phyloP scores from a whole-genome alignment of 2,329 filamentous ascomycete genomes.

The Bipolaris sorokiniana region DNA sequence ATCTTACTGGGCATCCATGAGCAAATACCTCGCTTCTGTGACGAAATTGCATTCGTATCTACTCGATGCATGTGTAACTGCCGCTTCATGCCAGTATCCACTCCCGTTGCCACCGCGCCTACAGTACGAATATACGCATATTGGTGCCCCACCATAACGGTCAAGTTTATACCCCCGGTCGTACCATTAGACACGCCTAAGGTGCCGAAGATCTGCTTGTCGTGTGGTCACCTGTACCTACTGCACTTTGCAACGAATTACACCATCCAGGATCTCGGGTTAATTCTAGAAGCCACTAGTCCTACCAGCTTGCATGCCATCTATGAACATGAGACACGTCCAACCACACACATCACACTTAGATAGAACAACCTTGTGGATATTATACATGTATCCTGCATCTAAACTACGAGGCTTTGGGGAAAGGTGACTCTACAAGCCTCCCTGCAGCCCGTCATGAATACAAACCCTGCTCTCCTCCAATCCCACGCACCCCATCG shows the following conservation, averaged over 20 bases:
- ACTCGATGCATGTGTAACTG: neutral
- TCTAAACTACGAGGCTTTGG: conserved; percentile 30
- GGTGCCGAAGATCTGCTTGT: conserved; percentile 3
- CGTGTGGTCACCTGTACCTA: conserved; percentile 6
- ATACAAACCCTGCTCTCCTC: conserved; percentile 26
- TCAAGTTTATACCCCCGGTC: neutral
- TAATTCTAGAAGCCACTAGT: conserved; percentile 1
- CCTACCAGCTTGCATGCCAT: neutral
- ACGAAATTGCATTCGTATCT: neutral
- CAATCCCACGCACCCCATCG: conserved; percentile 13
- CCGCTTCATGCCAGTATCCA: neutral
- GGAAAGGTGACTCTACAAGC: conserved; percentile 35
- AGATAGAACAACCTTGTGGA: conserved; percentile 16
- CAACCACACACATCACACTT: conserved; percentile 17
- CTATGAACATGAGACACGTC: neutral
- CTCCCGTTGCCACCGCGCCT: conserved; percentile 3
- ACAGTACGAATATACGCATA: conserved; percentile 7
- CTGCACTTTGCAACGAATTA: neutral
- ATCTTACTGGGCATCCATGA: neutral
- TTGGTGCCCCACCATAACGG: conserved; percentile 9
- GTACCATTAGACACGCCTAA: neutral
- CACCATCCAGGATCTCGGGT: conserved; percentile 1
- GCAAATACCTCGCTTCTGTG: neutral
- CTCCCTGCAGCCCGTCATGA: conserved; percentile 31
- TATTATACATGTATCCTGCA: conserved; percentile 38